These are phyloP conservation scores for rapeseed (Brassica napus) DNA, from an alignment of 345 rosid species.

Conservation along the genomic window Da-Ae NC_063437.1:21095501-21096000, in stretches of 20 bases:
- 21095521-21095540: constrained; percentile 24
- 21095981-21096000: constrained; percentile 44
- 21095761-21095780: constrained; percentile 33
- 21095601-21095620: constrained; percentile 24
- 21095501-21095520: neutral
- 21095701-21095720: constrained; percentile 30
- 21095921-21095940: constrained; percentile 46
- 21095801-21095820: constrained; percentile 20
- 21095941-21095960: constrained; percentile 45
- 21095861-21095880: neutral
- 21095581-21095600: constrained; percentile 55
- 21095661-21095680: neutral
- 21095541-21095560: constrained; percentile 36
- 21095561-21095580: constrained; percentile 46
- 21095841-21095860: neutral
- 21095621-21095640: neutral
- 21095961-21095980: constrained; percentile 47
- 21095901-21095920: neutral
- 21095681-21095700: neutral
- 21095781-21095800: constrained; percentile 35
- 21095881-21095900: neutral
- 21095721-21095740: constrained; percentile 25
- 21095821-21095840: neutral
- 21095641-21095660: neutral
- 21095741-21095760: constrained; percentile 31